Evolutionary conservation across 768 basidiomycete species (phyloP).

Genomic region (Scleroderma bovista): DNA sequence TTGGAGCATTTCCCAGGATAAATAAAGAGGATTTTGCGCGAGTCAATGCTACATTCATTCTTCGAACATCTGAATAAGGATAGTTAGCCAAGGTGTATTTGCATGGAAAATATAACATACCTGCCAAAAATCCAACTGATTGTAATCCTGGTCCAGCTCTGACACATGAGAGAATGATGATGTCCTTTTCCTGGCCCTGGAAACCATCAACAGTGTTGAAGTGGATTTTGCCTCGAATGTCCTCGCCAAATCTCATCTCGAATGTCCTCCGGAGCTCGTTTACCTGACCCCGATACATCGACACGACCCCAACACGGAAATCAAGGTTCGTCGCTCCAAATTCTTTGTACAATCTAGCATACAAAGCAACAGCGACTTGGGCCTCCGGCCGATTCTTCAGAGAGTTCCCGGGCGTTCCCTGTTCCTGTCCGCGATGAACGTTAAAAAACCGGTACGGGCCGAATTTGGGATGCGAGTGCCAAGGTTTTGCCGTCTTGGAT

Average conservation of each 20-base stretch:
- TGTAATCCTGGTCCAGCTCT: constrained; percentile 83
- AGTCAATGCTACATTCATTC: constrained; percentile 99
- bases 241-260: constrained; percentile 59
- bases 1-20: constrained; percentile 86
- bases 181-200: constrained; percentile 97
- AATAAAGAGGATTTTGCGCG: constrained; percentile 92
- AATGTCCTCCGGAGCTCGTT: constrained; percentile 68
- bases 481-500: constrained; percentile 71
- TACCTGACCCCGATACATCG: constrained; percentile 94
- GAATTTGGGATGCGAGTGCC: constrained; percentile 77
- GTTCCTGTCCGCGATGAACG: constrained; percentile 62
- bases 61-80: constrained; percentile 52
- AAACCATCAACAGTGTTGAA: constrained; percentile 99
- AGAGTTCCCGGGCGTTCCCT: constrained; percentile 51
- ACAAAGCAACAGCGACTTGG: constrained; percentile 71
- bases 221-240: constrained; percentile 68
- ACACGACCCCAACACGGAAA: constrained; percentile 66
- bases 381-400: constrained; percentile 74
- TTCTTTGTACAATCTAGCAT: constrained; percentile 60
- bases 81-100: constrained; percentile 2
- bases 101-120: constrained; percentile 29
- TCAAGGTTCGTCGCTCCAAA: constrained; percentile 52
- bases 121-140: constrained; percentile 84
- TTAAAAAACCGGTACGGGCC: constrained; percentile 91
- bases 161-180: constrained; percentile 97